phyloP scores from a whole-genome alignment of 805 yeast species.

The Metschnikowia lunata region DNA sequence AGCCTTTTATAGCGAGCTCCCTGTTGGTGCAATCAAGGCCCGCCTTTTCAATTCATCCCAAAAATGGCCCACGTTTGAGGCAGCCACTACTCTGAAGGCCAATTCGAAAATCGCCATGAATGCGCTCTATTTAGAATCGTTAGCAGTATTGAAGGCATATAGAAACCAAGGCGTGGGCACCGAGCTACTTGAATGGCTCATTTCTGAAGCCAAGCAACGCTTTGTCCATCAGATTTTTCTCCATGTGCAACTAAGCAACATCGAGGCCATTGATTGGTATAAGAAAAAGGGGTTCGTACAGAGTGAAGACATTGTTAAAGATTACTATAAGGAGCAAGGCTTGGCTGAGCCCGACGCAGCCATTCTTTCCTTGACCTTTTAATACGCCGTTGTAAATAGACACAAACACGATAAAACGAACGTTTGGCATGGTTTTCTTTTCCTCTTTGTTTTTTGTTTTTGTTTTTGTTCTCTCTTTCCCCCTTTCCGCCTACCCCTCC shows the following conservation, averaged over 20 bases:
- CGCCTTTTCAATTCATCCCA: slow-evolving; percentile 42
- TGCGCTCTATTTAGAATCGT: slow-evolving; percentile 57
- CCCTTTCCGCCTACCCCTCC: background rate
- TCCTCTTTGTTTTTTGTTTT: too few relatives aligned
- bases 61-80: slow-evolving; percentile 28
- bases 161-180: slow-evolving; percentile 58
- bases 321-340: slow-evolving; percentile 46
- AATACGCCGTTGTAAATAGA: background rate
- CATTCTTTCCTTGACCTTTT: slow-evolving; percentile 30
- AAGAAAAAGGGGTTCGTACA: slow-evolving; percentile 44
- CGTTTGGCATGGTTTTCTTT: too few relatives aligned
- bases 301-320: slow-evolving; percentile 32
- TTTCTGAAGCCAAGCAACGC: slow-evolving; percentile 50
- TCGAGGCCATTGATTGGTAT: slow-evolving; percentile 48
- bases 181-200: slow-evolving; percentile 51
- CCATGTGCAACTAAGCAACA: slow-evolving; percentile 49
- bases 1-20: slow-evolving; percentile 68
- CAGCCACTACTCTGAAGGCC: slow-evolving; percentile 18
- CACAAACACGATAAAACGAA: too few relatives aligned
- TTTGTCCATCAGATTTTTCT: slow-evolving; percentile 50
- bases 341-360: slow-evolving; percentile 48
- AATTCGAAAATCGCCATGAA: slow-evolving; percentile 39
- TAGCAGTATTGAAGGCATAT: slow-evolving; percentile 67
- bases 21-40: slow-evolving; percentile 75
- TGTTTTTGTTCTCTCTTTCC: too few relatives aligned